Percentiles rank a stretch among this genome's conserved stretches.
Evolutionary conservation across 2,329 filamentous ascomycete species (phyloP).

Genomic region (Fusarium temperatum): DNA sequence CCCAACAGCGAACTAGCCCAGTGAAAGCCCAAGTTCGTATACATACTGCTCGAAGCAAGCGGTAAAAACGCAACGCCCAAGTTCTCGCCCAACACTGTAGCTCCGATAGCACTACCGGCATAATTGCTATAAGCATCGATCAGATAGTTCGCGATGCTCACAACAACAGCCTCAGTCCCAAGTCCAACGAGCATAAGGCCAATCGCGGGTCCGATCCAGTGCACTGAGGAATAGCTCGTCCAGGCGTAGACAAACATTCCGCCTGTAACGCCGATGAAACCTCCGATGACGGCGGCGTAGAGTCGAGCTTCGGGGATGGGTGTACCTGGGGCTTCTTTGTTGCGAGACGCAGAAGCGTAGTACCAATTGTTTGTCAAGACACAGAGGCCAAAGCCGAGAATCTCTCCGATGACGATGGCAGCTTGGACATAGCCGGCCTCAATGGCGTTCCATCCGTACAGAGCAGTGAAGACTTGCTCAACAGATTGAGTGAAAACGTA

Average conservation of each 20-base stretch:
- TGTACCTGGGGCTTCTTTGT: conserved; percentile 12
- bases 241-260: conserved; percentile 30
- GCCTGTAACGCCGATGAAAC: conserved; percentile 12
- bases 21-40: conserved; percentile 25
- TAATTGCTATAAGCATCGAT: conserved; percentile 29
- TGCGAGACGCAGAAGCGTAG: conserved; percentile 23
- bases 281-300: conserved; percentile 17
- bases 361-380: conserved; percentile 21
- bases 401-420: conserved; percentile 20
- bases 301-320: conserved; percentile 29
- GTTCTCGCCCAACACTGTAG: conserved; percentile 18
- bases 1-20: conserved; percentile 26
- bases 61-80: conserved; percentile 23
- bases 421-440: conserved; percentile 20
- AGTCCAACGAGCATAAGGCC: conserved; percentile 21
- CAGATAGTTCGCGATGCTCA: conserved; percentile 23
- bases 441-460: conserved; percentile 20
- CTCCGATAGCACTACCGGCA: conserved; percentile 24
- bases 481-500: conserved; percentile 26
- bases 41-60: conserved; percentile 24
- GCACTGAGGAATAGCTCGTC: conserved; percentile 16
- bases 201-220: conserved; percentile 15
- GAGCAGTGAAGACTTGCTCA: conserved; percentile 6
- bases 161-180: conserved; percentile 20
- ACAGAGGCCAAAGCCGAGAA: conserved; percentile 15